phyloP scores from a whole-genome alignment of 768 basidiomycete genomes.

The Fomitopsis pulvina region DNA sequence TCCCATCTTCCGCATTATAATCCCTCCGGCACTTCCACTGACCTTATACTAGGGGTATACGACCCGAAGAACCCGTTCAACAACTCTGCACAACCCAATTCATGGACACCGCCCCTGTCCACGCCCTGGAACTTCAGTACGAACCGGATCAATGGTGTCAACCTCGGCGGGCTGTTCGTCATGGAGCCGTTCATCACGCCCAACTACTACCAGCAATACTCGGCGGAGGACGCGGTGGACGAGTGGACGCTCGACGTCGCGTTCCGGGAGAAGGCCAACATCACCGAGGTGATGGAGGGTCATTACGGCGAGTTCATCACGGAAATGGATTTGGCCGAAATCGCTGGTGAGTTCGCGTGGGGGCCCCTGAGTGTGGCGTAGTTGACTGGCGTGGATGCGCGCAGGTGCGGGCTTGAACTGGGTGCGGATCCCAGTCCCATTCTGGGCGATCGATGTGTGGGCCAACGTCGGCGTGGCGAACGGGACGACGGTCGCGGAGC shows the following conservation, averaged over 20 bases:
- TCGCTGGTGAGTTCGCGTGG: conserved; percentile 9
- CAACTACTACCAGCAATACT: conserved; percentile 45
- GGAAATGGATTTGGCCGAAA: conserved; percentile 23
- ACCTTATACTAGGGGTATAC: conserved; percentile 40
- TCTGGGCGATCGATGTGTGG: conserved; percentile 81
- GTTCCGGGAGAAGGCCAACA: conserved; percentile 41
- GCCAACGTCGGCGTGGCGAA: conserved; percentile 27
- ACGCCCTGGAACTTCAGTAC: conserved; percentile 64
- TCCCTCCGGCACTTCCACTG: neutral
- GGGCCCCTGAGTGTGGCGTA: neutral
- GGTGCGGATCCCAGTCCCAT: conserved; percentile 74
- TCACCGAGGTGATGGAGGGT: conserved; percentile 36
- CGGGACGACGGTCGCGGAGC: conserved; percentile 38
- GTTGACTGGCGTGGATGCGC: neutral
- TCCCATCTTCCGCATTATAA: neutral
- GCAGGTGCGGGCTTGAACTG: conserved; percentile 75
- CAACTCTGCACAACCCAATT: conserved; percentile 66
- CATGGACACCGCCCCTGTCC: conserved; percentile 77
- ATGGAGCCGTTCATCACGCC: conserved; percentile 78
- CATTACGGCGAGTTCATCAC: conserved; percentile 82
- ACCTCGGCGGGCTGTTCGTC: conserved; percentile 70
- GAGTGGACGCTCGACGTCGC: conserved; percentile 61
- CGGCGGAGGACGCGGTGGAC: conserved; percentile 42
- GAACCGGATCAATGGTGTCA: conserved; percentile 60
- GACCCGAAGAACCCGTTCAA: conserved; percentile 72